Conservation (phyloP, 345 rosid genomes). For the Pistacia vera region DNA sequence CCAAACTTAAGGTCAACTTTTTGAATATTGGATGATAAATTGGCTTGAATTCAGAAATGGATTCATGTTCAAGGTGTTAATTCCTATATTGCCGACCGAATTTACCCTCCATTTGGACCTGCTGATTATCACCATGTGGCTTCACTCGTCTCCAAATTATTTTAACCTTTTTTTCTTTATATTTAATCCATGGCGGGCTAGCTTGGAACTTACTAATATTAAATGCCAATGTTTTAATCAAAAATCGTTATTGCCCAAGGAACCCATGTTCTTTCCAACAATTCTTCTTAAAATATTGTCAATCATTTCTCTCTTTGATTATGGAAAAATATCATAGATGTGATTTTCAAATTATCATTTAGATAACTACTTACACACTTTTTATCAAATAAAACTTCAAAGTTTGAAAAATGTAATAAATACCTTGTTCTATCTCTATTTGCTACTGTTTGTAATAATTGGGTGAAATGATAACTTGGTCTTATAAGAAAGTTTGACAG, state of each 20-base stretch:
- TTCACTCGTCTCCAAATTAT: no score
- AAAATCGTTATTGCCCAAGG: neutral
- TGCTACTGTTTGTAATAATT: no score
- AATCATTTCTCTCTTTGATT: neutral
- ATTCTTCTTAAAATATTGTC: neutral
- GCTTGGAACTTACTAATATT: constrained; percentile 1
- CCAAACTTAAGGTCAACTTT: neutral
- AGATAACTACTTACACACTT: no score
- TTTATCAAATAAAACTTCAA: no score
- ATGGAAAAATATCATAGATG: no score
- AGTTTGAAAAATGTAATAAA: no score
- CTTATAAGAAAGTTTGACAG: no score
- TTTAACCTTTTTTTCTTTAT: no score
- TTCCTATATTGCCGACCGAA: neutral
- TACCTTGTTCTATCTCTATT: no score
- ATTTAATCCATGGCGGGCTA: neutral
- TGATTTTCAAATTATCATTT: no score
- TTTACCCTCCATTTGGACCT: neutral
- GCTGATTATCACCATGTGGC: neutral
- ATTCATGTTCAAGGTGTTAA: neutral
- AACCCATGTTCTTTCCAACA: neutral
- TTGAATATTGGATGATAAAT: no score
- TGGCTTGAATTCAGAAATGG: neutral
- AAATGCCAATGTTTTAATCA: neutral
- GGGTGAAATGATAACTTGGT: no score